A percentile compares a stretch with the other conserved stretches of the same genome.
Evolutionary conservation across 495 filamentous ascomycete species (phyloP).

Genomic region (Usnea hakonensis): DNA sequence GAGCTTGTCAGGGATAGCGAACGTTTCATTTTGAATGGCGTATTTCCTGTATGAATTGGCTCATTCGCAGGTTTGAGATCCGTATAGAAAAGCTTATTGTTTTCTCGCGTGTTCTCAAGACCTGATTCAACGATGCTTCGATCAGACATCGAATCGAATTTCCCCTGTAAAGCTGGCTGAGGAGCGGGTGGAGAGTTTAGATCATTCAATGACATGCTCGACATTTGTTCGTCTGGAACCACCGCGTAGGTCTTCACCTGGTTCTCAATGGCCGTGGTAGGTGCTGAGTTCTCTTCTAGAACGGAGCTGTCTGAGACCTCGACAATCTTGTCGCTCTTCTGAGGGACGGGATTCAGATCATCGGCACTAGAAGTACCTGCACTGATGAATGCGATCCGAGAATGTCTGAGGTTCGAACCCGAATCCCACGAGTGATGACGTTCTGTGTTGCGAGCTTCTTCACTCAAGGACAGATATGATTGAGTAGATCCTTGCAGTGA

Average conservation of each 20-base stretch:
- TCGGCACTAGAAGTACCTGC: slow-evolving; percentile 52
- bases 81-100: slow-evolving; percentile 7
- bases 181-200: neutral
- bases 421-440: slow-evolving; percentile 40
- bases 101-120: neutral
- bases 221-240: slow-evolving; percentile 1
- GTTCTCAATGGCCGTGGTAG: neutral
- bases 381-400: slow-evolving; percentile 66
- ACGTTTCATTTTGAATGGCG: slow-evolving; percentile 26
- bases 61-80: slow-evolving; percentile 9
- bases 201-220: slow-evolving; percentile 9
- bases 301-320: neutral
- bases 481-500: neutral
- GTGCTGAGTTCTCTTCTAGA: neutral
- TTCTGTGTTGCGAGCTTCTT: slow-evolving; percentile 73
- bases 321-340: neutral
- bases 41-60: slow-evolving; percentile 22
- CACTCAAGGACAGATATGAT: slow-evolving; percentile 50
- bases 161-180: neutral
- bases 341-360: slow-evolving; percentile 15
- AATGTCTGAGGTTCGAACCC: slow-evolving; percentile 39
- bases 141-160: neutral
- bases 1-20: slow-evolving; percentile 38
- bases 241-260: neutral
- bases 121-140: neutral